phyloP scores from a whole-genome alignment of 305 asterid genomes.

The Solanum hybrid region DNA sequence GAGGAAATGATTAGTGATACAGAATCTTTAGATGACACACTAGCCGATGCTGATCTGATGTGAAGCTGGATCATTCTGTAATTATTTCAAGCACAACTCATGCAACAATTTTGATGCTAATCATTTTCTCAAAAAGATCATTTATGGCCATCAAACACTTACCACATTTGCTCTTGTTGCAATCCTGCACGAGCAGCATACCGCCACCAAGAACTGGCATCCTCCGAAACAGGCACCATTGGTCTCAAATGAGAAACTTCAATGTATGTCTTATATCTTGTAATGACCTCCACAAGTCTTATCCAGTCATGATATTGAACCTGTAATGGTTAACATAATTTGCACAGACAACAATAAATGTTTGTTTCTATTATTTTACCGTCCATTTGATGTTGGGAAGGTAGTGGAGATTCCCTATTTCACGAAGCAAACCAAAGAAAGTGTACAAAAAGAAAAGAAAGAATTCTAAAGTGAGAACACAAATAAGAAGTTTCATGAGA shows the following conservation, averaged over 20 bases:
- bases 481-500: neutral
- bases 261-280: conserved; percentile 64
- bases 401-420: neutral
- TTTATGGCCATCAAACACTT: conserved; percentile 13
- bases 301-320: conserved; percentile 99
- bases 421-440: conserved; percentile 12
- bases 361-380: neutral
- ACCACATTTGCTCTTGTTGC: conserved; percentile 90
- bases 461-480: neutral
- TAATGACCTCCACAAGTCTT: conserved; percentile 88
- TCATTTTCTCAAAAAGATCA: neutral
- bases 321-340: conserved; percentile 29
- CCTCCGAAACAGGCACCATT: conserved; percentile 55
- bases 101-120: neutral
- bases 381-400: neutral
- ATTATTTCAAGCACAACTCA: neutral
- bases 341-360: conserved; percentile 7
- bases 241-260: conserved; percentile 95
- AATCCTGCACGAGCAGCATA: conserved; percentile 89
- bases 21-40: neutral
- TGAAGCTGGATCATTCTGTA: neutral
- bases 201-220: conserved; percentile 79
- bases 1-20: neutral
- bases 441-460: neutral
- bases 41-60: neutral